phyloP scores from a whole-genome alignment of 768 basidiomycete species.

The Pisolithus orientalis region DNA sequence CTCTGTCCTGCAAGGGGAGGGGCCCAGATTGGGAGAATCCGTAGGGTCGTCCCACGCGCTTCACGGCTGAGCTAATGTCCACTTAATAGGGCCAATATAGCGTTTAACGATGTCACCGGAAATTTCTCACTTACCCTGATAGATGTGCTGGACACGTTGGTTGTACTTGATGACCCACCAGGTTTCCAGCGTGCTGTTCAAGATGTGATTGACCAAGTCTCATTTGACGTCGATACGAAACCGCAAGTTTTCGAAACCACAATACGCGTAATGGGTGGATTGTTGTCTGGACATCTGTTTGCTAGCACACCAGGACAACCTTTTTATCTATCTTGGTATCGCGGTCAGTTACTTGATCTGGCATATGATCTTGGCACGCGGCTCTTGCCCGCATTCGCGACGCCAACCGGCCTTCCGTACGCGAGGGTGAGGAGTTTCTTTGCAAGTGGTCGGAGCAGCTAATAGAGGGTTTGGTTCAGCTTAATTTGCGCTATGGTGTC shows the following conservation, averaged over 20 bases:
- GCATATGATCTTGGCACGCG: constrained; percentile 85
- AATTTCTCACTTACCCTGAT: constrained; percentile 86
- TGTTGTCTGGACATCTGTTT: constrained; percentile 80
- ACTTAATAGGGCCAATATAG: constrained; percentile 54
- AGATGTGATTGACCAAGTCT: constrained; percentile 75
- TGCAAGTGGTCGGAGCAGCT: constrained; percentile 1
- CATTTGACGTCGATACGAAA: constrained; percentile 89
- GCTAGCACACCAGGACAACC: constrained; percentile 60
- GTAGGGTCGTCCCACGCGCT: constrained; percentile 39
- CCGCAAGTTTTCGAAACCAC: constrained; percentile 99
- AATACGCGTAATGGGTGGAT: constrained; percentile 87
- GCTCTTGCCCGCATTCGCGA: constrained; percentile 85
- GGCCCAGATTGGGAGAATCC: constrained; percentile 85
- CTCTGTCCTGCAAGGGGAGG: constrained; percentile 78
- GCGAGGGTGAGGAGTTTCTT: constrained; percentile 55
- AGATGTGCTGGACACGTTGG: constrained; percentile 81
- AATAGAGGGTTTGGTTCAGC: constrained; percentile 33
- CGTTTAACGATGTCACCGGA: constrained; percentile 87
- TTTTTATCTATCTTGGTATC: constrained; percentile 81
- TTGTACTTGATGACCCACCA: constrained; percentile 73
- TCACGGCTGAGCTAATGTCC: constrained; percentile 6
- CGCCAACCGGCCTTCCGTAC: constrained; percentile 87
- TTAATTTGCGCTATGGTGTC: constrained; percentile 81
- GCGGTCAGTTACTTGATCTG: constrained; percentile 67
- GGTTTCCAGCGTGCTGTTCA: constrained; percentile 84